phyloP scores from a whole-genome alignment of 306 rosid genomes.

The Cicer pinnatifidum region DNA sequence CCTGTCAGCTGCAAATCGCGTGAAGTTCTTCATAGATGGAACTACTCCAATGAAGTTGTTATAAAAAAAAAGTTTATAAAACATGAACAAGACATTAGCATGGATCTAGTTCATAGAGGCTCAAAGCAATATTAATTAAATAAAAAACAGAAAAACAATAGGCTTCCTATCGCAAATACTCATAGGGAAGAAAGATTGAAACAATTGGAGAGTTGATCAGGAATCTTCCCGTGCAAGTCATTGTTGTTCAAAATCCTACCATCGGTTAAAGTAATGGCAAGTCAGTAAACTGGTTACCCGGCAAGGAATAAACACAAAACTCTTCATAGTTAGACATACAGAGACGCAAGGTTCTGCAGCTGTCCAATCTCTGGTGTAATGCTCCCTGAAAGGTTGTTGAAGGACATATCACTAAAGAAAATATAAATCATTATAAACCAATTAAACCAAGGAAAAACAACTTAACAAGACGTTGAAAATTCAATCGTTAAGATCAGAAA shows the following conservation, averaged over 20 bases:
- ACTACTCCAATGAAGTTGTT: slow-evolving; percentile 75
- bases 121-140: neutral
- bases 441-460: neutral
- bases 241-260: slow-evolving; percentile 73
- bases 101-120: neutral
- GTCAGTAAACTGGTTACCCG: neutral
- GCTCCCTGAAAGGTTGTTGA: slow-evolving; percentile 67
- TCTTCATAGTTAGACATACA: slow-evolving; percentile 52
- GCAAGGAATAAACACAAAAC: neutral
- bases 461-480: neutral
- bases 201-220: slow-evolving; percentile 77
- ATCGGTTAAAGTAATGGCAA: neutral
- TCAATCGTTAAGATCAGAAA: neutral
- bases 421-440: neutral
- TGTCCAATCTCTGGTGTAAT: slow-evolving; percentile 78
- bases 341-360: slow-evolving; percentile 69
- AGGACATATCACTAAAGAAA: slow-evolving; percentile 70
- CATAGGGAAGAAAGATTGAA: slow-evolving; percentile 75
- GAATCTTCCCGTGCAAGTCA: slow-evolving; percentile 63
- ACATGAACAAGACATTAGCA: neutral
- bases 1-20: slow-evolving; percentile 77
- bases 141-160: neutral
- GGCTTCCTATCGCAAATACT: slow-evolving; percentile 30
- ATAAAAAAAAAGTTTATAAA: slow-evolving; percentile 86
- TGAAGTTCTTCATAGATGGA: slow-evolving; percentile 68